These are phyloP conservation scores for Hemisphaericaspora xylofermentans DNA, from an alignment of 1,139 yeast species.

Conservation along the genomic window DNA sequence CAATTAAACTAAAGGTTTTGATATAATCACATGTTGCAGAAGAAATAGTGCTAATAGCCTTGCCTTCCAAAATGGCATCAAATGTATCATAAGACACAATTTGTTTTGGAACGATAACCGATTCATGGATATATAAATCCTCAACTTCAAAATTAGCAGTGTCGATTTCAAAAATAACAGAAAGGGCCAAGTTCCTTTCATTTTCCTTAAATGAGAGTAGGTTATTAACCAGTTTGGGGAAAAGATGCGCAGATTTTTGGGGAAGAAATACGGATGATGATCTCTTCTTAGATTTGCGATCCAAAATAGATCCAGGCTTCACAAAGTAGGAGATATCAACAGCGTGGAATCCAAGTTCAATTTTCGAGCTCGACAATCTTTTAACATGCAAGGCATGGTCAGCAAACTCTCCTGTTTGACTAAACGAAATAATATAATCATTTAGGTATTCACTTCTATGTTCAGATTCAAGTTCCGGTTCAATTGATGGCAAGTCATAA, in stretches of 20 bases:
- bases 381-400: slow-evolving; percentile 84
- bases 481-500: slow-evolving; percentile 39
- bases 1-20: slow-evolving; percentile 61
- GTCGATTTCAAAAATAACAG: slow-evolving; percentile 81
- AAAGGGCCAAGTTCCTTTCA: slow-evolving; percentile 64
- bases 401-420: slow-evolving; percentile 57
- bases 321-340: slow-evolving; percentile 75
- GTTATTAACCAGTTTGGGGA: slow-evolving; percentile 65
- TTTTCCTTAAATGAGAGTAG: slow-evolving; percentile 63
- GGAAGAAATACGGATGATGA: slow-evolving; percentile 88
- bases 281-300: slow-evolving; percentile 87
- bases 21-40: slow-evolving; percentile 68
- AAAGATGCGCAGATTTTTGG: slow-evolving; percentile 68
- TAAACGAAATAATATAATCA: slow-evolving; percentile 66
- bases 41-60: slow-evolving; percentile 28
- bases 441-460: slow-evolving; percentile 58
- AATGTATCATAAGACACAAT: slow-evolving; percentile 52
- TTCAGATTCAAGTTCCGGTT: slow-evolving; percentile 32
- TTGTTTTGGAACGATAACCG: slow-evolving; percentile 63
- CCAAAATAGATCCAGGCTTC: slow-evolving; percentile 71
- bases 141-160: slow-evolving; percentile 70
- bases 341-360: slow-evolving; percentile 78
- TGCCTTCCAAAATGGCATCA: slow-evolving; percentile 46
- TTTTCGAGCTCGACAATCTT: slow-evolving; percentile 53
- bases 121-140: slow-evolving; percentile 76